Base-by-base conservation (phyloP, 345 rosid species). In the Camelina hispida region DNA sequence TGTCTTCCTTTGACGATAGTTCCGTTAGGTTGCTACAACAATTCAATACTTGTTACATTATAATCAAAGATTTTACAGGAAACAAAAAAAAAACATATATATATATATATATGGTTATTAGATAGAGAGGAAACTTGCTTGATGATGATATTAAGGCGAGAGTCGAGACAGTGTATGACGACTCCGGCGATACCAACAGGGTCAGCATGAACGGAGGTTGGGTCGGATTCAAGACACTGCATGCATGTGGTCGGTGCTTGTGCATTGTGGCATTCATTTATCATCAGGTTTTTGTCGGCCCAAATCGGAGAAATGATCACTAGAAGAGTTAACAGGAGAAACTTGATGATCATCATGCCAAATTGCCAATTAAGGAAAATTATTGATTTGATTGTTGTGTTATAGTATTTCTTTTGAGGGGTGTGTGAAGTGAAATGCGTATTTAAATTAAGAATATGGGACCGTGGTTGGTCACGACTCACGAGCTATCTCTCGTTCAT, bases 211-310 rank as follows among this genome's bases (percentile, higher is more conserved):
- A 59, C 1, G 6, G 73, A 75, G 17, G 35, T 13, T 17, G 54
- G 55, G 35, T 75, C 30, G 17, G 79, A 50, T 51, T 59, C 60
- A 43, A 75, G 79, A 69, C 79, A 75, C 3, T 67, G 79, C 67
- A 75, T 58, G 61, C 78, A 75, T 16, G 42, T 50, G 62, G 68
- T 14, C 1, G 79, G 74, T 11, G 30, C 46, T 14, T 10, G 42
- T 50, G 74, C 68, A 22, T 60, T 67, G 55, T 60, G 68, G 60
- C 79, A 75, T 51, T 59, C 73, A 4, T 2, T 59, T 12, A 17
- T 30, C 79, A 75, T 75, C 35, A 60, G 23, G 1, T 16, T 17
- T 9, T 40, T 66, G 1, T 52, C 73, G 10, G 73, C 73, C 5
- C 17, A 7, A 23, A 37, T 28, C 25, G 62, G 46, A 73, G 55